Conservation (phyloP, 192 early-diverging fungal genomes). For the Entomortierella chlamydospora region DNA sequence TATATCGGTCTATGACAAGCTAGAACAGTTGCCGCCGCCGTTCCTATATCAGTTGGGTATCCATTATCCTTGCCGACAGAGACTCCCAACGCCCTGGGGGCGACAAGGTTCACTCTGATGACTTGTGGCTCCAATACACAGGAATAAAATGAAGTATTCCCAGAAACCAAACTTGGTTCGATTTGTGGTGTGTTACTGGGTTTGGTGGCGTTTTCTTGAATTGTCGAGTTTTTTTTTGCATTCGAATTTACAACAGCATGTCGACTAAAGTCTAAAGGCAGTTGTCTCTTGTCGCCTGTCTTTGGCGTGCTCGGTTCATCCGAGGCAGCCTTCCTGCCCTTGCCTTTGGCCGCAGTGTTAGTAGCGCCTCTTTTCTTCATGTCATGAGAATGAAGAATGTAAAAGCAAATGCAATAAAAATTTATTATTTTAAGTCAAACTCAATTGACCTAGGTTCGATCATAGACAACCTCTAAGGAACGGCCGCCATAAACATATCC, state of each 20-base stretch:
- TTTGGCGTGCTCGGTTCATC: background rate
- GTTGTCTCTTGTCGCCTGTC: constrained; percentile 34
- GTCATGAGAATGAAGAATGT: background rate
- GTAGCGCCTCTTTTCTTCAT: constrained; percentile 16
- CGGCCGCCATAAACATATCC: constrained; percentile 41
- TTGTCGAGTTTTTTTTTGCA: constrained; percentile 23
- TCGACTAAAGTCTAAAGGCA: constrained; percentile 52
- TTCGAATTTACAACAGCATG: constrained; percentile 25
- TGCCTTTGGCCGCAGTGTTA: background rate
- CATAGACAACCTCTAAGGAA: constrained; percentile 11
- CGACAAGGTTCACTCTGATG: constrained; percentile 32
- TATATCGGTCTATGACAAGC: background rate
- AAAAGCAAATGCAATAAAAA: background rate
- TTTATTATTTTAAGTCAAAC: too few species aligned
- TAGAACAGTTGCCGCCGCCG: background rate
- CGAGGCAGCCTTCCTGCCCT: background rate
- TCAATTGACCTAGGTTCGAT: too few species aligned
- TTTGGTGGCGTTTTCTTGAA: constrained; percentile 32
- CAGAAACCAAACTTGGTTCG: background rate
- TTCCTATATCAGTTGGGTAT: background rate
- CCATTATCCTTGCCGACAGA: background rate
- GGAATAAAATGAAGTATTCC: background rate
- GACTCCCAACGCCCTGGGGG: background rate
- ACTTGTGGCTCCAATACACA: constrained; percentile 15
- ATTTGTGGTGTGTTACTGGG: background rate